Conservation (phyloP, 1,284 basidiomycete genomes). For the Sporisorium iseilematis-ciliati region DNA sequence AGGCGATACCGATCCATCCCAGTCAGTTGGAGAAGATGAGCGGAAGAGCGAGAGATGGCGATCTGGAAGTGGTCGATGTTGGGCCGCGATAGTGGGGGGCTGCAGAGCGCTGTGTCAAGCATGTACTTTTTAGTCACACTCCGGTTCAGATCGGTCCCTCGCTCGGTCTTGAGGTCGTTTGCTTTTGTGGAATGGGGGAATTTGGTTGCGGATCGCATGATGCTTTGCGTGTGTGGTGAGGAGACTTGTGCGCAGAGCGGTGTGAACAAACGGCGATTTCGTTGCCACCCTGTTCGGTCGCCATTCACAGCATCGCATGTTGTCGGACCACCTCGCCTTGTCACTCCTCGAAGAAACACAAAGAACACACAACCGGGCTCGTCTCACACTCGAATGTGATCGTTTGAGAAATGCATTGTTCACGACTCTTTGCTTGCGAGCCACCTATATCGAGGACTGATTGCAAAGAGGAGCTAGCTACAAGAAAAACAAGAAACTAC, state of each 20-base stretch:
- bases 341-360: not conserved
- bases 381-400: not conserved
- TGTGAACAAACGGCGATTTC: too few species aligned
- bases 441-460: not conserved
- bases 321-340: too few species aligned
- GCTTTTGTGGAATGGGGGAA: not conserved
- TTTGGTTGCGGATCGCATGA: not conserved
- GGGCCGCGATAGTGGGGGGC: not conserved
- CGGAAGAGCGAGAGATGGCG: slow-evolving; percentile 24
- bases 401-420: slow-evolving; percentile 24
- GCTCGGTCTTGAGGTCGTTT: too few species aligned
- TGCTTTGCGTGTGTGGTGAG: not conserved
- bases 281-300: too few species aligned
- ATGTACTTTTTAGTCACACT: too few species aligned
- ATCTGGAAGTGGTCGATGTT: slow-evolving; percentile 24
- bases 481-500: not conserved
- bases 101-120: too few species aligned
- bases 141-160: too few species aligned
- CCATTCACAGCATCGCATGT: too few species aligned
- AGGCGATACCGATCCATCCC: slow-evolving; percentile 44
- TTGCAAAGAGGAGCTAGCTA: slow-evolving; percentile 13
- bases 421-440: slow-evolving; percentile 6
- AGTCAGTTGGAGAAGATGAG: slow-evolving; percentile 23
- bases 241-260: too few species aligned
- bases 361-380: not conserved